Evolutionary conservation across 176 grass and related monocot species (phyloP).

Genomic region (Lolium multiflorum): DNA sequence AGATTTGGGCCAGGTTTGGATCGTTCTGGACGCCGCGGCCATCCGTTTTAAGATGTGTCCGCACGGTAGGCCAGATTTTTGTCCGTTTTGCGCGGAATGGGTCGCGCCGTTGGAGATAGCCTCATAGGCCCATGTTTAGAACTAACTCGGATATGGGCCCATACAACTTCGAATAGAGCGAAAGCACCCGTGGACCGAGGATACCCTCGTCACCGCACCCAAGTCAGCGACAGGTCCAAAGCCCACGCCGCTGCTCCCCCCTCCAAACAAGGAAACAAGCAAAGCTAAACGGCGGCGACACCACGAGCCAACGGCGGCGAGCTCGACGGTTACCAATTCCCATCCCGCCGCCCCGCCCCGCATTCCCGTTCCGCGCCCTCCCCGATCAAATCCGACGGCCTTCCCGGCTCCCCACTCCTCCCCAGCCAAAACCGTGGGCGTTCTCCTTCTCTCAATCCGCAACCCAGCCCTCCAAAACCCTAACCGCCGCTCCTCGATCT

Average conservation of each 20-base stretch:
- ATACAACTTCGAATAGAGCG: neutral
- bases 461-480: conserved; percentile 46
- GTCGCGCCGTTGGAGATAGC: too few relatives aligned
- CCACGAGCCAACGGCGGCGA: conserved; percentile 46
- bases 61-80: too few relatives aligned
- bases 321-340: conserved; percentile 29
- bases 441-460: neutral
- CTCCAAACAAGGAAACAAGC: conserved; percentile 17
- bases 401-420: neutral
- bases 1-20: too few relatives aligned
- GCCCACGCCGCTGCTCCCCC: conserved; percentile 3
- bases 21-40: too few relatives aligned
- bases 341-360: neutral
- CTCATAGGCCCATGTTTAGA: too few relatives aligned
- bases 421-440: conserved; percentile 37
- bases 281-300: conserved; percentile 39
- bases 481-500: conserved; percentile 47
- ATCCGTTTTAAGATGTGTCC: too few relatives aligned
- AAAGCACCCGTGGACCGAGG: neutral
- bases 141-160: too few relatives aligned
- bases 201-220: neutral
- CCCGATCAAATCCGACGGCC: conserved; percentile 34
- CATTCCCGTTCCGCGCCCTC: neutral
- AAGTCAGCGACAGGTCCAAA: conserved; percentile 2
- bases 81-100: too few relatives aligned